Conservation (phyloP, 1,139 yeast species). For the Hemisphaericaspora xylofermentans region DNA sequence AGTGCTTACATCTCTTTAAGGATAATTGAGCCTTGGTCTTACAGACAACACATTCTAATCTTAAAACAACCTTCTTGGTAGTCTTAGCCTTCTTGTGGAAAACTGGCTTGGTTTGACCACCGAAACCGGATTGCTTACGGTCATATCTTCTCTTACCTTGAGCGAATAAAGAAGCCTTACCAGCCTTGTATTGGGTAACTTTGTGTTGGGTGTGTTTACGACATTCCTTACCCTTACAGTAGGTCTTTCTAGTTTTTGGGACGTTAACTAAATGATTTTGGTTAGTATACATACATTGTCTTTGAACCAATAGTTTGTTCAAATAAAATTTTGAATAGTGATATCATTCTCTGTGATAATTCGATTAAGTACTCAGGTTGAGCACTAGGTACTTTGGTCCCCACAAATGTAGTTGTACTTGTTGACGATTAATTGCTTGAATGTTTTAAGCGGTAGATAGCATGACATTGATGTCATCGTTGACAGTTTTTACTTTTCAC, state of each 20-base stretch:
- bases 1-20: constrained; percentile 99
- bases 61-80: constrained; percentile 99
- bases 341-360: neutral
- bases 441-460: too few relatives aligned
- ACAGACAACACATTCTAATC: constrained; percentile 98
- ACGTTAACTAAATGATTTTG: constrained; percentile 73
- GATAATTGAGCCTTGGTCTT: constrained; percentile 98
- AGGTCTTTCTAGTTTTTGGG: constrained; percentile 99
- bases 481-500: too few relatives aligned
- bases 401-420: too few relatives aligned
- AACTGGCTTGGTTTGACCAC: constrained; percentile 99
- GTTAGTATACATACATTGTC: constrained; percentile 26
- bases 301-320: neutral
- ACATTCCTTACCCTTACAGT: constrained; percentile 99
- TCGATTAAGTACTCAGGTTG: too few relatives aligned
- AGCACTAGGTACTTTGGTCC: too few relatives aligned
- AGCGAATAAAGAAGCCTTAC: constrained; percentile 98
- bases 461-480: too few relatives aligned
- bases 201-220: constrained; percentile 99
- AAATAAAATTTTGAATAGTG: too few relatives aligned
- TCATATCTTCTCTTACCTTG: constrained; percentile 99
- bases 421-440: too few relatives aligned
- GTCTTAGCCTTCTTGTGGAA: constrained; percentile 99
- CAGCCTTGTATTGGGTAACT: constrained; percentile 99
- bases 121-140: constrained; percentile 99